Base-by-base conservation (phyloP, 306 rosid species). In the Parietaria judaica region DNA sequence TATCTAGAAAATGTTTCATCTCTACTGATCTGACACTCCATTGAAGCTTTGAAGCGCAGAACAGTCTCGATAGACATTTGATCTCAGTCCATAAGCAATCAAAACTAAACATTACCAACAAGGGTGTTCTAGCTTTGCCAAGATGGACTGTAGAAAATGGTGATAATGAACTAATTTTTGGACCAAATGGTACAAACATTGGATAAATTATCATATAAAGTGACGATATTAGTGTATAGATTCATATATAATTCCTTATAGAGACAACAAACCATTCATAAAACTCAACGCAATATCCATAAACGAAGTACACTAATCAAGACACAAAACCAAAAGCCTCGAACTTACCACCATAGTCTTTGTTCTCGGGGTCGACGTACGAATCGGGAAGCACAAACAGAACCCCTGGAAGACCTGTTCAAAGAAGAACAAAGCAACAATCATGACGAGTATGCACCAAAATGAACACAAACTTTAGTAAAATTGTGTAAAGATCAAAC, bases 331-430 rank as follows among this genome's bases (percentile, higher is more conserved):
- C 45, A 41, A 41, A 41, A 8, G 45, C 61, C 11, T 37, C 14
- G 60, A 39, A 43, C 80, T 88, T 65, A 88, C 97, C 96, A 1
- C 97, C 97, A 36, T 90, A 90, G 80, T 90, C 97, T 61, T 87
- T 77, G 67, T 87, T 7, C 63, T 90, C 97, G 6, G 97, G 87
- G 65, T 90, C 97, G 14, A 90, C 96, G 60, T 90, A 90, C 0
- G 96, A 90, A 65, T 90, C 97, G 0, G 97, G 96, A 51, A 90
- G 96, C 63, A 87, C 90, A 71, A 87, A 90, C 45, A 90, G 67
- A 70, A 90, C 97, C 36, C 95, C 95, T 0, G 90, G 94, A 72
- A 86, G 41, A 14, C 94, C 99, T 88, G 62, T 51, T 13, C 48
- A 66, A n/a, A 58, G 50, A 47, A 2, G 65, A 58, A 58, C 1